Evolutionary conservation across 768 basidiomycete species (phyloP).

Genomic region (Pholiota conissans): DNA sequence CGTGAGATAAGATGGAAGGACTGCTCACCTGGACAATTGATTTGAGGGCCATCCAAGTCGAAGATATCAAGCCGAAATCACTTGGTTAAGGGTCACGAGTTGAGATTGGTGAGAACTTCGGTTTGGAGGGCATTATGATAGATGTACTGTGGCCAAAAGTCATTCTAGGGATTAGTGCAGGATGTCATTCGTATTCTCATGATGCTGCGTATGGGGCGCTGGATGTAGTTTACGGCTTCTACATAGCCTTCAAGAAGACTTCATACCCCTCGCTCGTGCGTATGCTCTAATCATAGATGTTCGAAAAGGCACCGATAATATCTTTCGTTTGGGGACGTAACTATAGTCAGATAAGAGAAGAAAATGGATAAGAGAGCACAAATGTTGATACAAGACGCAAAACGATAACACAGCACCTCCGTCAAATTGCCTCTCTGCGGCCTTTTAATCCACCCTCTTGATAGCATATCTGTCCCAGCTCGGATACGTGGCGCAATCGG

Average conservation of each 20-base stretch:
- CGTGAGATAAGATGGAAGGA: conserved; percentile 3
- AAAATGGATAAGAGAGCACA: conserved; percentile 4
- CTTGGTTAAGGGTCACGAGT: background rate
- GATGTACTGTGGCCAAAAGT: background rate
- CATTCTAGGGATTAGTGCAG: background rate
- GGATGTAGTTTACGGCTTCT: too few relatives aligned
- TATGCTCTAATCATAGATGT: background rate
- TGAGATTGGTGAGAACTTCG: background rate
- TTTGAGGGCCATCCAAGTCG: background rate
- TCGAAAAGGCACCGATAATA: too few relatives aligned
- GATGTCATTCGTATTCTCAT: background rate
- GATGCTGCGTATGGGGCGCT: too few relatives aligned
- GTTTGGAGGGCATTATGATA: background rate
- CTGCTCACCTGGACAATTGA: background rate
- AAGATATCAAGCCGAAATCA: too few relatives aligned
- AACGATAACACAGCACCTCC: conserved; percentile 13
- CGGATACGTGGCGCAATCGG: conserved; percentile 53
- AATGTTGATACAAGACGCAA: background rate
- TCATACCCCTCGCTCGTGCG: background rate
- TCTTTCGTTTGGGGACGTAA: background rate
- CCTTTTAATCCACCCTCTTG: conserved; percentile 25
- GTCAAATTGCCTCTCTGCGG: background rate
- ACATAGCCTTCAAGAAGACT: background rate
- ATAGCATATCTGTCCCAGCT: conserved; percentile 69
- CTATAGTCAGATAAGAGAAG: conserved; percentile 1